A percentile compares a stretch with the other conserved stretches of the same genome.
phyloP scores from a whole-genome alignment of 257 asterid genomes.

The Leonotis leonurus region DNA sequence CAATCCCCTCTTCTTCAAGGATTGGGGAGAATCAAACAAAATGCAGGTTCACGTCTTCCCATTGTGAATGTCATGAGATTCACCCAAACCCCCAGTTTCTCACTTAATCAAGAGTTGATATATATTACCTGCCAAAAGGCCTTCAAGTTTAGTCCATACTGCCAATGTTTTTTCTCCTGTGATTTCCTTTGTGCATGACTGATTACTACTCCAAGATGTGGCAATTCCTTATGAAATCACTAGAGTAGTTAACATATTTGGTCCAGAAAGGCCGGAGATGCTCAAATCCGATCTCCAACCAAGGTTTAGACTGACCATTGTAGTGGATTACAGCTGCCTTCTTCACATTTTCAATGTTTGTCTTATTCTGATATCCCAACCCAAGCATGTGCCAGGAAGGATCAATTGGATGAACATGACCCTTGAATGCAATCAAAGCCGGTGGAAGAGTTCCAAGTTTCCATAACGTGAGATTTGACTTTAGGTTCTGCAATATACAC shows the following conservation, averaged over 20 bases:
- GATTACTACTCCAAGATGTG: slow-evolving; percentile 78
- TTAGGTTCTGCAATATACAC: slow-evolving; percentile 71
- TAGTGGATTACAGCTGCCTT: slow-evolving; percentile 96
- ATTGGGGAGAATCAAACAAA: slow-evolving; percentile 24
- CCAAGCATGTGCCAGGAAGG: slow-evolving; percentile 99
- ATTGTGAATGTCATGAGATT: slow-evolving; percentile 27
- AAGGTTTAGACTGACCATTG: slow-evolving; percentile 97
- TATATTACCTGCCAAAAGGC: slow-evolving; percentile 29
- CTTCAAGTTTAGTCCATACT: slow-evolving; percentile 12
- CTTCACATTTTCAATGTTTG: slow-evolving; percentile 60
- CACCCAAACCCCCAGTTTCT: slow-evolving; percentile 23
- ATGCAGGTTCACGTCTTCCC: slow-evolving; percentile 22
- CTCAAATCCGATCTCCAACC: slow-evolving; percentile 97
- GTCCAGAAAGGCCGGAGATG: slow-evolving; percentile 99
- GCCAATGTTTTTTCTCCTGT: slow-evolving; percentile 20
- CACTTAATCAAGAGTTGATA: slow-evolving; percentile 24
- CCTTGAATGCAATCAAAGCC: slow-evolving; percentile 93
- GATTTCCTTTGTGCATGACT: slow-evolving; percentile 13
- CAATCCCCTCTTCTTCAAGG: slow-evolving; percentile 37
- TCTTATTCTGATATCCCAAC: slow-evolving; percentile 88
- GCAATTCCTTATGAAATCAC: slow-evolving; percentile 78
- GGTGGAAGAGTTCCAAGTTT: slow-evolving; percentile 99
- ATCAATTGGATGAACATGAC: slow-evolving; percentile 80
- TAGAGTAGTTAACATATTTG: slow-evolving; percentile 83
- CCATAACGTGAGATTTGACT: slow-evolving; percentile 89